Conservation (phyloP, 192 early-diverging fungal species). For the Jimgerdemannia lactiflua region DNA sequence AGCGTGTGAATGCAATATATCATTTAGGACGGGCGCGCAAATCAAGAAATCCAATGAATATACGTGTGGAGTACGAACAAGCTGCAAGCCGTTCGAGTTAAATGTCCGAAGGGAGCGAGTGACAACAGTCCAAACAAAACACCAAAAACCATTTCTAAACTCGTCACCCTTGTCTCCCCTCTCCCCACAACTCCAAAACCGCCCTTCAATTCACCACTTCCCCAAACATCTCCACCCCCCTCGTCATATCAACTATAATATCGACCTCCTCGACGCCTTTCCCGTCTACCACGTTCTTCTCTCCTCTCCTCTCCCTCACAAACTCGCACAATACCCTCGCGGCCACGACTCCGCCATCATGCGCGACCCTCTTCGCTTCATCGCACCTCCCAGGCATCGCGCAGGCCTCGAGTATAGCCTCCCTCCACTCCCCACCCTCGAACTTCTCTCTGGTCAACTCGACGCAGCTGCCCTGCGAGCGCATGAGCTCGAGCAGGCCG, state of each 20-base stretch:
- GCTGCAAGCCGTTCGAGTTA: too few relatives aligned
- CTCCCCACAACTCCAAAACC: too few relatives aligned
- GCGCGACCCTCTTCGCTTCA: constrained; percentile 24
- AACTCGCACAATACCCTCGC: constrained; percentile 28
- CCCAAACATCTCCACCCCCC: background rate
- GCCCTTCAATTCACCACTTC: background rate
- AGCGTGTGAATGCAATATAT: too few relatives aligned
- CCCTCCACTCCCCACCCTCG: constrained; percentile 51
- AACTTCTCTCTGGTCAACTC: constrained; percentile 53
- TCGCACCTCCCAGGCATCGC: constrained; percentile 19
- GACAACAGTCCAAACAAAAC: too few relatives aligned
- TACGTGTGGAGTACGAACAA: too few relatives aligned
- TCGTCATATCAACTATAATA: too few relatives aligned
- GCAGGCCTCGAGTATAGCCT: constrained; percentile 39
- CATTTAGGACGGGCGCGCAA: too few relatives aligned
- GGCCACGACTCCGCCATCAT: constrained; percentile 43
- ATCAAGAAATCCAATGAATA: too few relatives aligned
- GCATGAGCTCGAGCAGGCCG: constrained; percentile 53
- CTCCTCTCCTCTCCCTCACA: constrained; percentile 26
- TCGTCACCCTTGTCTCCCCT: too few relatives aligned
- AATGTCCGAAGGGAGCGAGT: too few relatives aligned
- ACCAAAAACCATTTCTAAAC: too few relatives aligned
- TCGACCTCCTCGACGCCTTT: background rate
- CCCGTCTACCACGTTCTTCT: background rate
- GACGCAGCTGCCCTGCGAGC: constrained; percentile 48